Evolutionary conservation across 1,284 basidiomycete genomes (phyloP).

Genomic region (Amylostereum chailletii): DNA sequence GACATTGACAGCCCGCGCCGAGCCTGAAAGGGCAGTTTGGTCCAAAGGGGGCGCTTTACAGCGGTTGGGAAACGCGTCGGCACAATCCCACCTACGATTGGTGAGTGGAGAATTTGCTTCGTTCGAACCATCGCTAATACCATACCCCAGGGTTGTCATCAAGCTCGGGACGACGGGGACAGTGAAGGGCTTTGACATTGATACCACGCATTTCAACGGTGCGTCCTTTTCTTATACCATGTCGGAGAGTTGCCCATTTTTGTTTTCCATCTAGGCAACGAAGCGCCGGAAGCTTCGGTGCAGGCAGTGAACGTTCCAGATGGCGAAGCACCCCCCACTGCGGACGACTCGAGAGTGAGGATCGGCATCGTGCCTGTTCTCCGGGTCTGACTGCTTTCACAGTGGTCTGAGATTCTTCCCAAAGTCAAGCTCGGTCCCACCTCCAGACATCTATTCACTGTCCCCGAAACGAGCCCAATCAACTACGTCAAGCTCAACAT

Average conservation of each 20-base stretch:
- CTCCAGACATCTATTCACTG: conserved; percentile 79
- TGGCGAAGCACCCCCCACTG: conserved; percentile 30
- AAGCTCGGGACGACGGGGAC: conserved; percentile 76
- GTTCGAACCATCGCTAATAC: background rate
- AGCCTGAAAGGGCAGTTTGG: conserved; percentile 92
- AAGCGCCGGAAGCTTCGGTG: conserved; percentile 78
- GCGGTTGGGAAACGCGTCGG: conserved; percentile 89
- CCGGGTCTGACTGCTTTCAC: background rate
- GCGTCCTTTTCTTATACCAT: conserved; percentile 5
- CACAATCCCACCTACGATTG: conserved; percentile 90
- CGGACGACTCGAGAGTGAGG: conserved; percentile 46
- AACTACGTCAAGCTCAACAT: conserved; percentile 91
- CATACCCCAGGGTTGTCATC: conserved; percentile 71
- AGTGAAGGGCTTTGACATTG: conserved; percentile 87
- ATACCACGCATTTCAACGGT: conserved; percentile 95
- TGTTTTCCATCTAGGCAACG: conserved; percentile 58
- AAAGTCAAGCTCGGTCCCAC: conserved; percentile 72
- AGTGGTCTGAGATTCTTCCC: conserved; percentile 84
- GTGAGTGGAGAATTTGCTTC: conserved; percentile 32
- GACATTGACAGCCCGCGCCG: conserved; percentile 51
- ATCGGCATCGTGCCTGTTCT: conserved; percentile 5
- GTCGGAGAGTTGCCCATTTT: background rate
- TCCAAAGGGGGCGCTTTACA: conserved; percentile 89
- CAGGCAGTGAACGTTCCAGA: conserved; percentile 48
- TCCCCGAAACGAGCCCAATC: conserved; percentile 43